Evolutionary conservation across 176 grass and related monocot species (phyloP), one percentile per base, ranked within the genome.

Genomic region (Saccharum spontaneum): DNA sequence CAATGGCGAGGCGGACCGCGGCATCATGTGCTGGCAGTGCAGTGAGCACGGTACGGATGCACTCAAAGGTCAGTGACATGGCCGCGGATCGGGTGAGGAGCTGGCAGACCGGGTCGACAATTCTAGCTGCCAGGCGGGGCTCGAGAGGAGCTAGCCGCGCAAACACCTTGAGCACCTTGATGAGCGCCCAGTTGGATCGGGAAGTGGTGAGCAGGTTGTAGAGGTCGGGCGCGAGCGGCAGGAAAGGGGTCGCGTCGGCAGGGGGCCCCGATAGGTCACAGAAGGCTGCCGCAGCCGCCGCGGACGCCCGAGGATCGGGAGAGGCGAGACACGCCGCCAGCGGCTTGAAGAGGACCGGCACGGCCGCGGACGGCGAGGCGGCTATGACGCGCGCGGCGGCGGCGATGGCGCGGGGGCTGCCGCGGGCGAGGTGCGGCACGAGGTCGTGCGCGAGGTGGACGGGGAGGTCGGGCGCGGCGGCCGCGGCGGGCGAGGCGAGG

Each of bases 101-200:
- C 70, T 96, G 88, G 81, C 93, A 96, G 73, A 96, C 79, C 4
- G 97, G 91, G 57, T 98, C 97, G 3, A 87, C 91, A 44, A 98
- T 88, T 16, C 91, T 63, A 49, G 79, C 79, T 0, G 91, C 91
- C 5, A 98, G 91, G 33, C 93, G 91, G 0, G 97, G 85, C 50
- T 98, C 97, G 1, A 94, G 79, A 7, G 93, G 91, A 38, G 90
- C 90, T 26, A 99, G 78, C 3, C 97, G 77, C 10, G 91, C 79
- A 71, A 99, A 92, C 73, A 99, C 86, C 88, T 99, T 99, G 67
- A 99, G 91, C 41, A 90, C 88, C 86, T 99, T 99, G 79, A 99
- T 99, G 81, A 96, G 90, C 33, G 84, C 82, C 97, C 97, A 98
- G 65, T 98, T 98, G 73, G 85, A 94, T 52, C 89, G 80, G 62